phyloP scores from a whole-genome alignment of 139 green algal genomes.

The Chlamydomonas sp. region DNA sequence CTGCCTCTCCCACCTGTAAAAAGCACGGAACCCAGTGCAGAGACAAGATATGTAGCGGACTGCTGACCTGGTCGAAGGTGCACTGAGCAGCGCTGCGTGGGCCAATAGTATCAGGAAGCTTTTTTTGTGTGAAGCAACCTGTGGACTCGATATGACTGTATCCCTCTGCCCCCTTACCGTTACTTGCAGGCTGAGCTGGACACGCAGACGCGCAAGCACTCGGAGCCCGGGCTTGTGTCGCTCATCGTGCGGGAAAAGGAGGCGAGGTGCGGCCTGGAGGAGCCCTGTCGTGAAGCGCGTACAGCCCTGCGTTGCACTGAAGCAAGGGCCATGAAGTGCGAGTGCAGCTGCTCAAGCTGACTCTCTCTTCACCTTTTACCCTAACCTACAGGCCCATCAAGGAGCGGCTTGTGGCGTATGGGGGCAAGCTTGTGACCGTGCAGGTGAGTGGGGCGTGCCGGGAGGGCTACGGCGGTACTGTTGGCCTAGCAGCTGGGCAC shows the following conservation, averaged over 20 bases:
- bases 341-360: neutral
- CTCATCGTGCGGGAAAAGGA: constrained; percentile 47
- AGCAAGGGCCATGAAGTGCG: neutral
- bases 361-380: neutral
- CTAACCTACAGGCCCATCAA: constrained; percentile 10
- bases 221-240: constrained; percentile 48
- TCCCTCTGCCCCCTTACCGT: neutral
- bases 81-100: too few relatives aligned
- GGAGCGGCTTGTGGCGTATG: constrained; percentile 51
- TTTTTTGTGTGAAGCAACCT: too few relatives aligned
- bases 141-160: too few relatives aligned
- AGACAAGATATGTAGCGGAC: too few relatives aligned
- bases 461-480: too few relatives aligned
- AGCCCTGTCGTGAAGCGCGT: neutral
- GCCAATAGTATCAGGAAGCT: too few relatives aligned
- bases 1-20: too few relatives aligned
- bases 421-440: constrained; percentile 59
- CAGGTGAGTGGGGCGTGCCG: neutral
- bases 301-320: neutral
- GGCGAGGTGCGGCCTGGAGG: constrained; percentile 28
- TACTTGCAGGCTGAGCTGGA: constrained; percentile 16
- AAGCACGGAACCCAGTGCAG: too few relatives aligned
- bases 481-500: neutral
- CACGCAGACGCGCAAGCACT: constrained; percentile 28
- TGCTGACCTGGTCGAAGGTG: too few relatives aligned